Evolutionary conservation across 805 yeast genomes (phyloP).

Genomic region (Hemisphaericaspora nanyangensis): DNA sequence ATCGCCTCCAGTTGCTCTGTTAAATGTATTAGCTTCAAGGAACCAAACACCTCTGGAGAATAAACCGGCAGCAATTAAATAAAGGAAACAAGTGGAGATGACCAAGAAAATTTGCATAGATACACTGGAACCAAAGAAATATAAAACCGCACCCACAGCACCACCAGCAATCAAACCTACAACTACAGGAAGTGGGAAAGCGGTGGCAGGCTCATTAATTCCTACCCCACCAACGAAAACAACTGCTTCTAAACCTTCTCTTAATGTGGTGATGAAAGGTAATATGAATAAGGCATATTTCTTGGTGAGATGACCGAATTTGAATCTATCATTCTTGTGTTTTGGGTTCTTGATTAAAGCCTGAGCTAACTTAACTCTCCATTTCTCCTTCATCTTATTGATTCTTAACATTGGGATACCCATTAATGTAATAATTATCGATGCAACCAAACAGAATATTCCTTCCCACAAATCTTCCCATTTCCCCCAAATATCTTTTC

Average conservation of each 20-base stretch:
- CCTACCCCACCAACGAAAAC: conserved; percentile 47
- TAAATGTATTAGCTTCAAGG: conserved; percentile 68
- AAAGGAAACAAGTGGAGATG: conserved; percentile 82
- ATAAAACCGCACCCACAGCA: conserved; percentile 64
- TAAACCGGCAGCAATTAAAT: conserved; percentile 87
- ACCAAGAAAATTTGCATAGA: conserved; percentile 88
- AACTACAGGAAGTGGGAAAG: conserved; percentile 93
- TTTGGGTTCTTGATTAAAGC: conserved; percentile 65
- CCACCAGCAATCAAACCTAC: conserved; percentile 81
- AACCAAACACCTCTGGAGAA: conserved; percentile 93
- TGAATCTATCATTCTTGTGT: conserved; percentile 44
- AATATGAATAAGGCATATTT: conserved; percentile 86
- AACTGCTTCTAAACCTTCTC: conserved; percentile 80
- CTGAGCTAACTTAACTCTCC: conserved; percentile 92
- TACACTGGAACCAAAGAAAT: conserved; percentile 75
- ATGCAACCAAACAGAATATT: conserved; percentile 84
- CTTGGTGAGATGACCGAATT: conserved; percentile 35
- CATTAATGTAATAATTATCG: conserved; percentile 85
- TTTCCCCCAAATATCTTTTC: conserved; percentile 76
- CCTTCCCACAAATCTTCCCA: conserved; percentile 98
- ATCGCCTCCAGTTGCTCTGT: conserved; percentile 81
- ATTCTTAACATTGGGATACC: conserved; percentile 95
- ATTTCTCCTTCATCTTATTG: conserved; percentile 93
- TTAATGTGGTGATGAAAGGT: conserved; percentile 84
- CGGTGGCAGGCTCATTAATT: conserved; percentile 30